Base-by-base conservation (phyloP, 768 basidiomycete species). In the Panaeolus papilionaceus region DNA sequence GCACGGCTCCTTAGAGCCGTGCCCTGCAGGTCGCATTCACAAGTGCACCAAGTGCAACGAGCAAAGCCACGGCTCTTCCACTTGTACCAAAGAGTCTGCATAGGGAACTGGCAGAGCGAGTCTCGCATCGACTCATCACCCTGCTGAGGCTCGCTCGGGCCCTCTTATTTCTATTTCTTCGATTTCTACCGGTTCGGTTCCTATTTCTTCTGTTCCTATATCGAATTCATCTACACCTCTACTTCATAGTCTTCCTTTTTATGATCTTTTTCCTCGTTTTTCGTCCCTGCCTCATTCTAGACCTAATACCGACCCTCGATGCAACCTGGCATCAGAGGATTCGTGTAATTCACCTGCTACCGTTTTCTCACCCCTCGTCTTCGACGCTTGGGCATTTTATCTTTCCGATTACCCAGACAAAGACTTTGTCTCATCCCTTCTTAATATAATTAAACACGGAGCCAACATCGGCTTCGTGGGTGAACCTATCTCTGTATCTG, bases 381-480 rank as follows among this genome's bases (percentile, higher is more conserved):
- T 45, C 16, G 18, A 45, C 7, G 44, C 44, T 6, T 45, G 44
- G 44, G 44, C 44, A 4, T 45, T 14, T n/a, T 45, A 45, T 45
- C 44, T 45, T 16, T 14, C 11, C 4, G 44, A 45, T 16, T 45
- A 45, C 14, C 44, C 44, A 7, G 44, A 45, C 14, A 45, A 4
- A 12, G 4, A 45, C 4, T 45, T 45, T 45, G 44, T 45, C 11
- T 11, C 4, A 5, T 39, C 38, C 4, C 38, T 39, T 39, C 38
- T 39, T 39, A 70, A 77, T 45, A 77, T 77, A 33, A 77, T 77
- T 66, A 62, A 64, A 12, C 69, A 71, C 66, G 74, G 77, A 66
- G 75, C 75, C 37, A 70, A 73, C 63, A 65, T 76, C 62, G 74
- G 76, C 6, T 77, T 75, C 62, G 62, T 65, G n/a, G 72, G 71